phyloP scores from a whole-genome alignment of 257 asterid species.

The Rehmannia glutinosa region DNA sequence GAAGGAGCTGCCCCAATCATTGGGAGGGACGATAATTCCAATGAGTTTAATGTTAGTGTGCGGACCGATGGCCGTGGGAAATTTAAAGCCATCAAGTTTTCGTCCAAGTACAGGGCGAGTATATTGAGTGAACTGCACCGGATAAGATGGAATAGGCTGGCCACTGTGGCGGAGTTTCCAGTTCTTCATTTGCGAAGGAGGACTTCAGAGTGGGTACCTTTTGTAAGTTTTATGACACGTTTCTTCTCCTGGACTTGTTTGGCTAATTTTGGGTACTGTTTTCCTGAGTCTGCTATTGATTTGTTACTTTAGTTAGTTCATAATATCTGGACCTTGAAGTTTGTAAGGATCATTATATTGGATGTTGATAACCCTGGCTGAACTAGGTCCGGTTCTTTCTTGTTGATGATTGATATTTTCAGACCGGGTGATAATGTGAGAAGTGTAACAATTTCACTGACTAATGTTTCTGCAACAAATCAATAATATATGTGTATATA shows the following conservation, averaged over 20 bases:
- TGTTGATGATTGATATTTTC: not conserved
- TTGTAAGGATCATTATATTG: constrained; percentile 4
- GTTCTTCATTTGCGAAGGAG: constrained; percentile 82
- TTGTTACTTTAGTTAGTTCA: not conserved
- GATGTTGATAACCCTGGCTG: not conserved
- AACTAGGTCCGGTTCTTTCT: not conserved
- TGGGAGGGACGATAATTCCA: constrained; percentile 77
- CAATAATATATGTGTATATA: not conserved
- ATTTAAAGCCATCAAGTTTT: constrained; percentile 75
- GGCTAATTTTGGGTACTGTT: not conserved
- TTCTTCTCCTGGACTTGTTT: constrained; percentile 5
- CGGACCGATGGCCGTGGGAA: constrained; percentile 96
- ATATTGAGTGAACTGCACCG: constrained; percentile 89
- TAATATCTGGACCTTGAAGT: not conserved
- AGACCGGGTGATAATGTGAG: not conserved
- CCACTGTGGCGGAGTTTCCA: constrained; percentile 64
- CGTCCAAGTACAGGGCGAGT: constrained; percentile 77
- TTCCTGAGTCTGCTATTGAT: not conserved
- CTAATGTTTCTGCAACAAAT: not conserved
- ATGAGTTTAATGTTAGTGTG: constrained; percentile 76
- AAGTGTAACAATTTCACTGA: not conserved
- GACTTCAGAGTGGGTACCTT: constrained; percentile 80
- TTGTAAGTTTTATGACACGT: constrained; percentile 44
- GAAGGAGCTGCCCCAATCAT: constrained; percentile 86
- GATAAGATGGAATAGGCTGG: constrained; percentile 73